Conservation (phyloP, 352 stramenopile species). For the Phytophthora gonapodyides region DNA sequence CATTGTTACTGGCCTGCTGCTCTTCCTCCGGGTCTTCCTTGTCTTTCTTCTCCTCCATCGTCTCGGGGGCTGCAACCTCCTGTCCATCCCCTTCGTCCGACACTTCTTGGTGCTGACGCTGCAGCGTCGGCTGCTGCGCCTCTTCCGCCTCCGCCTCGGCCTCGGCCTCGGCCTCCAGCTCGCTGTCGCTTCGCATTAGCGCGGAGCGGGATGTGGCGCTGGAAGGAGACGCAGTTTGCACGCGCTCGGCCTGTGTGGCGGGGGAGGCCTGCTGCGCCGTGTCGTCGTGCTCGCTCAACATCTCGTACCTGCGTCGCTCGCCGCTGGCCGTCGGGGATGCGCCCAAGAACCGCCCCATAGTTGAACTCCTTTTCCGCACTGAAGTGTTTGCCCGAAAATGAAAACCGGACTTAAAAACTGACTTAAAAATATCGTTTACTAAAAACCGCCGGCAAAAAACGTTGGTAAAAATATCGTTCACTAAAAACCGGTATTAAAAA, state of each 20-base stretch:
- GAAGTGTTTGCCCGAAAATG: too few relatives aligned
- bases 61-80: conserved; percentile 13
- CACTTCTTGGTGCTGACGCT: conserved; percentile 32
- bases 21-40: conserved; percentile 1
- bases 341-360: conserved; percentile 66
- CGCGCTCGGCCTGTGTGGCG: not conserved
- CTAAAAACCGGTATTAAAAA: too few relatives aligned
- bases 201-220: conserved; percentile 28
- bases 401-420: too few relatives aligned
- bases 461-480: too few relatives aligned
- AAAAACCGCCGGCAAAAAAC: too few relatives aligned
- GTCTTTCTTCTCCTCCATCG: conserved; percentile 11
- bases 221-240: conserved; percentile 2
- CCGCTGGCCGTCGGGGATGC: conserved; percentile 36
- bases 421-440: too few relatives aligned
- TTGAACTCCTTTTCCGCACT: conserved; percentile 13
- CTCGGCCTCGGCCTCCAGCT: conserved; percentile 26
- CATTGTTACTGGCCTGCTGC: conserved; percentile 12
- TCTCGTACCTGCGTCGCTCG: conserved; percentile 62
- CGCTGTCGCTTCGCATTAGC: conserved; percentile 40
- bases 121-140: conserved; percentile 21
- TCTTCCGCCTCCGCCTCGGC: conserved; percentile 38
- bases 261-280: conserved; percentile 7
- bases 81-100: conserved; percentile 22
- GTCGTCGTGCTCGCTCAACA: conserved; percentile 46